These are phyloP conservation scores for Thelonectria olida DNA, from an alignment of 2,329 filamentous ascomycete genomes.

Conservation along the genomic window DNA sequence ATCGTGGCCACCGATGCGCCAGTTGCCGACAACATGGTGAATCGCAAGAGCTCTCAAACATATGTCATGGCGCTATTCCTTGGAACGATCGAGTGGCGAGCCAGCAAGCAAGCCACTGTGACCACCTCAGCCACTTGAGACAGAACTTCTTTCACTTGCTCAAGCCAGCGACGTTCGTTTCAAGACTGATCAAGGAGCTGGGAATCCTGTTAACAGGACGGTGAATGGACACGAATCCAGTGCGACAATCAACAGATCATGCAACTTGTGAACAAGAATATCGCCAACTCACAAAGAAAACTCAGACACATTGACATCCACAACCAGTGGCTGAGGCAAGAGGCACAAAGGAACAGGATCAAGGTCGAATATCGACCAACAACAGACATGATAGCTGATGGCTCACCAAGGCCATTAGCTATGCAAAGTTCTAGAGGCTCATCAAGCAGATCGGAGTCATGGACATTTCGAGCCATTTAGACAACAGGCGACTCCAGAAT, in stretches of 20 bases:
- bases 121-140: too few relatives aligned
- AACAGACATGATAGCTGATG: neutral
- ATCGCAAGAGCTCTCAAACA: too few relatives aligned
- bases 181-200: too few relatives aligned
- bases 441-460: slow-evolving; percentile 41
- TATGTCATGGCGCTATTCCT: too few relatives aligned
- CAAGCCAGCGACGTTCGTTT: too few relatives aligned
- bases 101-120: slow-evolving; percentile 14
- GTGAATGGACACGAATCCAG: too few relatives aligned
- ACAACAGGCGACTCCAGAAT: too few relatives aligned
- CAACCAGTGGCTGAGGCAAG: neutral
- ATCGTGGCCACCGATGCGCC: too few relatives aligned
- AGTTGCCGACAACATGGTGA: too few relatives aligned
- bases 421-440: too few relatives aligned
- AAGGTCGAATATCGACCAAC: neutral
- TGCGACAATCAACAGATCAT: neutral
- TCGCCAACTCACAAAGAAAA: neutral
- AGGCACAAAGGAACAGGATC: neutral
- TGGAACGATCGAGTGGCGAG: slow-evolving; percentile 18
- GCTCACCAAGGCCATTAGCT: neutral
- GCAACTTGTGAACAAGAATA: neutral
- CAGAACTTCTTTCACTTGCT: neutral
- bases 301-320: neutral
- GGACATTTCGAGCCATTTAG: slow-evolving; percentile 34
- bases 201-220: too few relatives aligned